Conservation (phyloP, 805 yeast species). For the Sporopachydermia lactativora region DNA sequence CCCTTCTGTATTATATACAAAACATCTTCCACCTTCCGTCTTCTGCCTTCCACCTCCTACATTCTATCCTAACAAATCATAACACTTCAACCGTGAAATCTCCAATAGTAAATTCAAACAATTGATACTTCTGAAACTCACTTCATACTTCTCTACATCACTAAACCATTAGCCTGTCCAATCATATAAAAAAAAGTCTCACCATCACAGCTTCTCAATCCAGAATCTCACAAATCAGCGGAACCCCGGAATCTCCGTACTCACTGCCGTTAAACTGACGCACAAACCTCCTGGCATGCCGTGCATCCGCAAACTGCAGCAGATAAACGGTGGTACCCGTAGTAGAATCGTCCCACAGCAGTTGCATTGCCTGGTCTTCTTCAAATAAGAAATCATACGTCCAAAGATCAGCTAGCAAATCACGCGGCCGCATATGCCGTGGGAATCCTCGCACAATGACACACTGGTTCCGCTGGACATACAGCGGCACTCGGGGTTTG, state of each 20-base stretch:
- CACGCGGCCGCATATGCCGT: conserved; percentile 22
- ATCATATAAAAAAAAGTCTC: no score
- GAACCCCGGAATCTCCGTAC: conserved; percentile 15
- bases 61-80: no score
- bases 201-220: conserved; percentile 6
- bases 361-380: conserved; percentile 7
- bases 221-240: conserved; percentile 20
- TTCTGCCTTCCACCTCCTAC: no score
- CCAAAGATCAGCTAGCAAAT: conserved; percentile 29
- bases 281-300: conserved; percentile 37
- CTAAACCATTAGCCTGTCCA: no score
- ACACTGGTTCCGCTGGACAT: conserved; percentile 16
- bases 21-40: no score
- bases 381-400: conserved; percentile 29
- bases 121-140: no score
- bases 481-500: background rate
- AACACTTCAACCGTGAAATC: no score
- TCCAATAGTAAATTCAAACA: no score
- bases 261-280: conserved; percentile 35
- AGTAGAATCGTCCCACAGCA: background rate
- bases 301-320: conserved; percentile 28
- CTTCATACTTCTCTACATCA: no score
- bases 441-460: conserved; percentile 34
- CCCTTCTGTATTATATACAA: no score
- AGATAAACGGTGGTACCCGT: conserved; percentile 16